These are phyloP conservation scores for Candida maesae DNA, from an alignment of 805 yeast genomes.

Conservation along the genomic window DNA sequence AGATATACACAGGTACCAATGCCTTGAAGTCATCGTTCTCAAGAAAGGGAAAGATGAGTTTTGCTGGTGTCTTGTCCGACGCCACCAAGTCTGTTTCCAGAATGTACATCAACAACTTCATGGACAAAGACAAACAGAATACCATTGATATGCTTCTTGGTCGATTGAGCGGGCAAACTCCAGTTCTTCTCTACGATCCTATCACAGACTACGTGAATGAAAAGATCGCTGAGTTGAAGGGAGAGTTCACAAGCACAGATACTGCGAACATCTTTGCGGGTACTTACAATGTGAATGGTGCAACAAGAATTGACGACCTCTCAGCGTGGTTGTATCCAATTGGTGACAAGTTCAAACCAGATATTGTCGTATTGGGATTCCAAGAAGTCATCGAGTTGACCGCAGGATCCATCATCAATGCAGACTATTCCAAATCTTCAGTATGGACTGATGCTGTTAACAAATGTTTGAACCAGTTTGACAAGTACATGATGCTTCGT, in stretches of 20 bases:
- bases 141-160: conserved; percentile 80
- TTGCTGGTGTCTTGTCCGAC: conserved; percentile 96
- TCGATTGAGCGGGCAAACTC: conserved; percentile 46
- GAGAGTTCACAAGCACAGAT: conserved; percentile 53
- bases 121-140: conserved; percentile 86
- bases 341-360: conserved; percentile 43
- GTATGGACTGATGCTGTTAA: conserved; percentile 76
- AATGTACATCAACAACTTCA: conserved; percentile 93
- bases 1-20: conserved; percentile 95
- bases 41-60: conserved; percentile 91
- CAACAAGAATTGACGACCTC: conserved; percentile 44
- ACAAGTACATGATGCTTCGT: conserved; percentile 41
- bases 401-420: conserved; percentile 84
- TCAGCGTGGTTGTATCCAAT: conserved; percentile 82
- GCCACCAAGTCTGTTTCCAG: conserved; percentile 94
- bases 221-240: conserved; percentile 42
- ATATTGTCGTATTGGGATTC: conserved; percentile 82
- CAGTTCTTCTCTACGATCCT: conserved; percentile 83
- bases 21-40: conserved; percentile 94
- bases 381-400: conserved; percentile 94
- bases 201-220: conserved; percentile 73
- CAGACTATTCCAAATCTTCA: conserved; percentile 72
- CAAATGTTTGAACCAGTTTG: conserved; percentile 53
- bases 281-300: conserved; percentile 85
- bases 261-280: conserved; percentile 72